Conservation (phyloP, 139 green algal genomes). For the Tetradesmus lagerheimii region DNA sequence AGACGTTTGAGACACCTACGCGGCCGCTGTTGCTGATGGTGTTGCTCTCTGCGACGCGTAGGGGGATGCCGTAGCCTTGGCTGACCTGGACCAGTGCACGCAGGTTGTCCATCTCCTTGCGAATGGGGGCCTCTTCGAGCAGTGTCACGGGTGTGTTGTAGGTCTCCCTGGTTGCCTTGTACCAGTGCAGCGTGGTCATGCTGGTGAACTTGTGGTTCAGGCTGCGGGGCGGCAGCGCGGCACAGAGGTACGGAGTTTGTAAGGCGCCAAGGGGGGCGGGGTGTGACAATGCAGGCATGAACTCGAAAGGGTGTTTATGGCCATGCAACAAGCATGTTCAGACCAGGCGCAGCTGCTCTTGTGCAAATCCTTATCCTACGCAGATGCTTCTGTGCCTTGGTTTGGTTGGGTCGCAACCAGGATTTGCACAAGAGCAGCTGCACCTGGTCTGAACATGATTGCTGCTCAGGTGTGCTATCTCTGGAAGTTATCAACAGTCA, state of each 20-base stretch:
- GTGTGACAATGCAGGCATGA: no score
- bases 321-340: no score
- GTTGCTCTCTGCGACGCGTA: constrained; percentile 49
- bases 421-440: neutral
- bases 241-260: no score
- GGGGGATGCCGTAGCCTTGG: constrained; percentile 36
- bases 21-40: constrained; percentile 52
- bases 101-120: constrained; percentile 49
- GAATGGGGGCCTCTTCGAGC: constrained; percentile 46
- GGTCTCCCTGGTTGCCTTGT: constrained; percentile 52
- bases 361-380: no score
- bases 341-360: no score
- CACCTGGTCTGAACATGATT: neutral
- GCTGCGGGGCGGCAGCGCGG: neutral
- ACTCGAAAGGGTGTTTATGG: no score
- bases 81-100: constrained; percentile 6
- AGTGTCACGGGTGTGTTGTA: constrained; percentile 45
- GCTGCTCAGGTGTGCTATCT: no score
- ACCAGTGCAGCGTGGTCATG: constrained; percentile 45
- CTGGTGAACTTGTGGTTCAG: neutral
- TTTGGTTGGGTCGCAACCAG: no score
- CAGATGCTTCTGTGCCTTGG: no score
- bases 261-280: neutral
- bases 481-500: no score
- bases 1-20: constrained; percentile 41